A percentile compares a stretch with the other conserved stretches of the same genome.
These are phyloP conservation scores for Diplodia scrobiculata DNA, from an alignment of 2,329 filamentous ascomycete species.

Conservation along the genomic window DNA sequence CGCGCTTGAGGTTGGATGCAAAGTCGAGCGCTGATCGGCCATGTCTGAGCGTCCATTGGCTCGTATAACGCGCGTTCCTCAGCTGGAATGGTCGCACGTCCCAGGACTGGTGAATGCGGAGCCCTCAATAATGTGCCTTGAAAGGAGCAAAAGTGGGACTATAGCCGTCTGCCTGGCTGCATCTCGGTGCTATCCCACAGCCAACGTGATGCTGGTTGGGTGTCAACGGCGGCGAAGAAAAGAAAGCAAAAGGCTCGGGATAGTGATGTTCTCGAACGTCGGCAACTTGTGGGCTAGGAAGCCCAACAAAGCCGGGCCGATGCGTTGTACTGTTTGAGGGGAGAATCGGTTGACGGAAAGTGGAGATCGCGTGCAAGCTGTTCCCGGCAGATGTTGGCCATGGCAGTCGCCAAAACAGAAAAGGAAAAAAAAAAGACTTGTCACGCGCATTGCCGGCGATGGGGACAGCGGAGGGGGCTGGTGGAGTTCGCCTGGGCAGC, in stretches of 20 bases:
- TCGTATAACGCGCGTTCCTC: background rate
- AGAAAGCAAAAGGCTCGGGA: background rate
- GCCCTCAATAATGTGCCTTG: background rate
- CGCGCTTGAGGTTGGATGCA: conserved; percentile 1
- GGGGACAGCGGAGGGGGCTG: background rate
- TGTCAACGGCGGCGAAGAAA: background rate
- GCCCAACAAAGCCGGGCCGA: conserved; percentile 14
- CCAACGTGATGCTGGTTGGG: background rate
- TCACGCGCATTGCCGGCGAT: conserved; percentile 1
- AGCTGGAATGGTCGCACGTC: background rate
- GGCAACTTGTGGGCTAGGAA: background rate
- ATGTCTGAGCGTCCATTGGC: background rate
- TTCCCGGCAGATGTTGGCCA: conserved; percentile 4
- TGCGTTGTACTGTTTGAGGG: background rate
- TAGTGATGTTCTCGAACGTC: conserved; percentile 3
- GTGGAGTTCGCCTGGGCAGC: conserved; percentile 14
- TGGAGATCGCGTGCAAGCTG: conserved; percentile 1
- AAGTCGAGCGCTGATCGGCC: background rate
- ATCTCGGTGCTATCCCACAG: background rate
- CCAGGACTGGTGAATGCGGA: background rate
- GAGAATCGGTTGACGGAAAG: conserved; percentile 8
- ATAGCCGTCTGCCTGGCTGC: background rate
- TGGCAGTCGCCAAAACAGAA: background rate
- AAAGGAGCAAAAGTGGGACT: background rate
- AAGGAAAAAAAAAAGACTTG: background rate